Percentiles rank a stretch among this genome's conserved stretches.
phyloP scores from a whole-genome alignment of 139 green algal species.

The Gonium pectorale region DNA sequence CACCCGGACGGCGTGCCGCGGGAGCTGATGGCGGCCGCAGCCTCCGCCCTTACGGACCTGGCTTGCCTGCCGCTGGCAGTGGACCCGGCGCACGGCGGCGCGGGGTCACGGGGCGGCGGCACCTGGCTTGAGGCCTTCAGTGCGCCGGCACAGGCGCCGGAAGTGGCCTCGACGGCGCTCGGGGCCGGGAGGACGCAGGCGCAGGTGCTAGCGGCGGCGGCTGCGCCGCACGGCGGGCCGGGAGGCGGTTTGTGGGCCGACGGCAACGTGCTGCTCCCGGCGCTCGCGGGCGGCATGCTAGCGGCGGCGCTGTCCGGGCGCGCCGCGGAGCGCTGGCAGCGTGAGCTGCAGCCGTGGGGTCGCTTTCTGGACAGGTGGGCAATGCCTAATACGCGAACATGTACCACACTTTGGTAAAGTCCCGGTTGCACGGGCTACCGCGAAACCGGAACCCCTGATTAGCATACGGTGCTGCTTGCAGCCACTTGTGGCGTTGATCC shows the following conservation, averaged over 20 bases:
- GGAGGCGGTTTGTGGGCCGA: not conserved
- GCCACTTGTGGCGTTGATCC: too few species aligned
- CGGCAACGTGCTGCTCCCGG: constrained; percentile 12
- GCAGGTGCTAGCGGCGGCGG: not conserved
- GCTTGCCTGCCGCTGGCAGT: not conserved
- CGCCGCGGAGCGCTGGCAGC: constrained; percentile 1
- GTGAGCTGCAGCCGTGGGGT: constrained; percentile 24
- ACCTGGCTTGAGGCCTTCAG: too few species aligned
- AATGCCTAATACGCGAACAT: too few species aligned
- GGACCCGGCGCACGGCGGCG: not conserved
- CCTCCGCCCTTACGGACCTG: constrained; percentile 9
- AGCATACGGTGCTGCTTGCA: too few species aligned
- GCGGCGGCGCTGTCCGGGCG: constrained; percentile 7
- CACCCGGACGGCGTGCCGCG: not conserved
- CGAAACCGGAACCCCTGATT: too few species aligned
- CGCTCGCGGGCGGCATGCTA: constrained; percentile 25
- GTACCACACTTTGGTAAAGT: too few species aligned
- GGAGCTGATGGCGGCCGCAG: not conserved
- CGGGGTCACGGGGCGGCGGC: not conserved
- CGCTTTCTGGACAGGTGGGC: constrained; percentile 30
- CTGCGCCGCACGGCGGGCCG: not conserved
- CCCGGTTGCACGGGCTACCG: too few species aligned
- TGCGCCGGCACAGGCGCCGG: too few species aligned
- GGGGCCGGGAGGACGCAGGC: too few species aligned
- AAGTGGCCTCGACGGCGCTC: too few species aligned